Evolutionary conservation across 176 grass and related monocot species (phyloP).

Genomic region (Ensete ventricosum): DNA sequence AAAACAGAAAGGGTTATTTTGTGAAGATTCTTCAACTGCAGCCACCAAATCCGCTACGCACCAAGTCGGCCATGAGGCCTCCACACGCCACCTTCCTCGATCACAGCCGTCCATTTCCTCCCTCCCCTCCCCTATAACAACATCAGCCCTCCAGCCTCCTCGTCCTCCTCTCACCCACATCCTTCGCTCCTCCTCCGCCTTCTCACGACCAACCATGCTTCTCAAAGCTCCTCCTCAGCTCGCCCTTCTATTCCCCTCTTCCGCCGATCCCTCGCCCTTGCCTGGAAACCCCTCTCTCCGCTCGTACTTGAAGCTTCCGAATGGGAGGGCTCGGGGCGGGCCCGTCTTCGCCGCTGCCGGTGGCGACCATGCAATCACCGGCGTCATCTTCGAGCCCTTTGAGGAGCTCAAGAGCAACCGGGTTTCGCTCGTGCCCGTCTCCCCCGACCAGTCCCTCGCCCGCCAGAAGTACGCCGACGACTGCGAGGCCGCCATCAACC

Average conservation of each 20-base stretch:
- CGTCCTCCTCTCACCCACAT: slow-evolving; percentile 7
- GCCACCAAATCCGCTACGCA: too few relatives aligned
- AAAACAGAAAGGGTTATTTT: too few relatives aligned
- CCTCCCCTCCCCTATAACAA: background rate
- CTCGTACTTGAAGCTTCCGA: background rate
- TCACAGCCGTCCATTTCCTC: background rate
- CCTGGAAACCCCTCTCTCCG: too few relatives aligned
- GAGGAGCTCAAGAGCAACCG: slow-evolving; percentile 13
- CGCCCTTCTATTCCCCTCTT: background rate
- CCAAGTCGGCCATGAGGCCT: background rate
- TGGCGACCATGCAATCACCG: background rate
- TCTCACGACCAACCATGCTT: slow-evolving; percentile 12
- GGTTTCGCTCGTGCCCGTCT: slow-evolving; percentile 10
- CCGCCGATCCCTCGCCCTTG: background rate
- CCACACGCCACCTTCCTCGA: background rate
- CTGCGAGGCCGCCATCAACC: slow-evolving; percentile 20
- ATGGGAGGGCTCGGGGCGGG: background rate
- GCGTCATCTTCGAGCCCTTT: slow-evolving; percentile 18
- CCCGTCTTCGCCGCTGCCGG: background rate
- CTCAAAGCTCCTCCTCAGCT: slow-evolving; percentile 3
- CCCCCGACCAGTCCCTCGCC: slow-evolving; percentile 11
- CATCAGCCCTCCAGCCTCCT: background rate
- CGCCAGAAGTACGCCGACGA: slow-evolving; percentile 14
- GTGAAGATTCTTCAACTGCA: too few relatives aligned
- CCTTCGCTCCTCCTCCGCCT: slow-evolving; percentile 13